Conservation (phyloP, 2,329 filamentous ascomycete genomes). For the Allantophomopsis lycopodina region DNA sequence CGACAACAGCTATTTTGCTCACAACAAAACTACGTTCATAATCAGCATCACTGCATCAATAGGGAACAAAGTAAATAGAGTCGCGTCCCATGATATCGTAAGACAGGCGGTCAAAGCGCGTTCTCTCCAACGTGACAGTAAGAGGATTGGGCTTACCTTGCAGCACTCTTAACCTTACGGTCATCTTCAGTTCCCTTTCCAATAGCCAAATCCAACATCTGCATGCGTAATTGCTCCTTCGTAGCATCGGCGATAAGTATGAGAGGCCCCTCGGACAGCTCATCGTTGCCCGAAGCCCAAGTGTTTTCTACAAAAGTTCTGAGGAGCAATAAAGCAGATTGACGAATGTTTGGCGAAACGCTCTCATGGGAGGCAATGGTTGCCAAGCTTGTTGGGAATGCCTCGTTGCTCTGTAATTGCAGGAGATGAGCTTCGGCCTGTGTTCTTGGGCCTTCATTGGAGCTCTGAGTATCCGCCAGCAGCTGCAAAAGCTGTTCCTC, state of each 20-base stretch:
- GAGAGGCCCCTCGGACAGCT: slow-evolving; percentile 30
- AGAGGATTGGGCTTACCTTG: slow-evolving; percentile 45
- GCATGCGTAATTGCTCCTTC: slow-evolving; percentile 59
- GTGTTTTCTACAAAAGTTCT: slow-evolving; percentile 73
- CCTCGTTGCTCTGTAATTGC: slow-evolving; percentile 47
- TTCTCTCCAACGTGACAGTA: neutral
- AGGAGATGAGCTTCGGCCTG: slow-evolving; percentile 76
- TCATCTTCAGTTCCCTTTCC: slow-evolving; percentile 52
- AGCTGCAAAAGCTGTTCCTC: slow-evolving; percentile 86
- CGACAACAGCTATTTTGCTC: slow-evolving; percentile 84
- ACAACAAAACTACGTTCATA: slow-evolving; percentile 46
- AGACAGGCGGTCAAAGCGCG: neutral
- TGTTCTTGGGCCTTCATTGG: slow-evolving; percentile 64
- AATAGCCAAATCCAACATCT: slow-evolving; percentile 65
- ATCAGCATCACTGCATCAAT: slow-evolving; percentile 3
- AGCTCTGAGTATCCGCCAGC: slow-evolving; percentile 72
- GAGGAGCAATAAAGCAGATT: slow-evolving; percentile 67
- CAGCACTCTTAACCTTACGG: slow-evolving; percentile 77
- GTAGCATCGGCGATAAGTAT: slow-evolving; percentile 59
- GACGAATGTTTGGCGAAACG: slow-evolving; percentile 62
- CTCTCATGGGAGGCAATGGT: slow-evolving; percentile 68
- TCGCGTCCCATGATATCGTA: neutral
- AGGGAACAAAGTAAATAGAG: slow-evolving; percentile 1
- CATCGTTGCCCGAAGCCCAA: slow-evolving; percentile 68
- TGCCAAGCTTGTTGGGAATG: slow-evolving; percentile 42